Evolutionary conservation across 2,329 filamentous ascomycete species (phyloP), one percentile per base, ranked within the genome.

Genomic region (Paracoccidioides lutzii): DNA sequence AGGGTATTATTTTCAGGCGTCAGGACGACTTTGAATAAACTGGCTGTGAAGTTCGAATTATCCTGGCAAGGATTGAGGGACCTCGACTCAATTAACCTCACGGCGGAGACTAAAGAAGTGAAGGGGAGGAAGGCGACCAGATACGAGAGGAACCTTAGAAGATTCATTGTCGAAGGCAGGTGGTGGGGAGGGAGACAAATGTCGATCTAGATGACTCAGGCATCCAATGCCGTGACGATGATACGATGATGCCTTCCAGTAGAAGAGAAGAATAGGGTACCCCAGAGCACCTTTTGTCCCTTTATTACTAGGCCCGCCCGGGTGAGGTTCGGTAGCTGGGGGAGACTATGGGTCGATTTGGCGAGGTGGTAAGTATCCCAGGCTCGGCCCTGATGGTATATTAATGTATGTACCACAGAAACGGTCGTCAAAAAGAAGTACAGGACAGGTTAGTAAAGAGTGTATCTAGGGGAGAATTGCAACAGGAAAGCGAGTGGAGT

Each of bases 21-120:
- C 69, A 84, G 83, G 57, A 79, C 68, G 48, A 95, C 86, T 63
- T 94, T 85, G 81, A 96, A 95, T 57, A 93, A 79, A 63, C 85
- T 90, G 64, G 90, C 90, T 4, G 87, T 87, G 71, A 96, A 94
- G 66, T 83, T 84, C 33, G 87, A 91, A 71, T 91, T 85, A 57
- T 82, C 76, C 77, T 90, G 87, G 73, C 90, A 96, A 49, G 86
- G 80, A 71, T 88, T 90, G 63, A 96, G 80, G 32, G 90, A 94
- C 67, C 81, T 87, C 55, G 90, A 93, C 64, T 84, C 78, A 65
- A 97, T 86, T 66, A 88, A 76, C 60, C 78, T 79, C 66, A 82
- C 77, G 59, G 81, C 85, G 57, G 80, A 75, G 56, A 75, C 78
- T 58, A 80, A 72, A 53, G 80, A 68, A n/a, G 70, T 59, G 54